Evolutionary conservation across 2,329 filamentous ascomycete species (phyloP).

Genomic region (Tetracladium maxilliforme): DNA sequence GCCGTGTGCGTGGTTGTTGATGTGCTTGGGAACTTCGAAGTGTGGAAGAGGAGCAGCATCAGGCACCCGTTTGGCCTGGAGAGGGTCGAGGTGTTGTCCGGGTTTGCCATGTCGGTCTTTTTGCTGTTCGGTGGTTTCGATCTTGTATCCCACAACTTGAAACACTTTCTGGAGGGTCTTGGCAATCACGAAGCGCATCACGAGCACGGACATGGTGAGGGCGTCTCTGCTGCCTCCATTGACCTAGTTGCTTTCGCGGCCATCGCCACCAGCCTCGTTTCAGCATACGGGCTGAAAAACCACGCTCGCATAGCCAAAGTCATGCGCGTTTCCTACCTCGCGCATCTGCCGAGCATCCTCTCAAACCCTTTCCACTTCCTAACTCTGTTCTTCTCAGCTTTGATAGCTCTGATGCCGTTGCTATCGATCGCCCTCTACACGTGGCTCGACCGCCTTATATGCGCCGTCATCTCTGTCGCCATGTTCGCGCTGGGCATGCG

Average conservation of each 20-base stretch:
- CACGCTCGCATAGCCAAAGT: conserved; percentile 84
- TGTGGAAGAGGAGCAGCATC: conserved; percentile 87
- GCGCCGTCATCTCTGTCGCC: conserved; percentile 63
- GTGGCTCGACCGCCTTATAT: conserved; percentile 73
- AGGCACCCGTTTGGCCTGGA: conserved; percentile 88
- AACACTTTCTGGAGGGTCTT: conserved; percentile 70
- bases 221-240: conserved; percentile 59
- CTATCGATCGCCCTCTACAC: conserved; percentile 68
- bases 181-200: conserved; percentile 63
- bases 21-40: conserved; percentile 90
- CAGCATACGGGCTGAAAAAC: conserved; percentile 76
- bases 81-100: conserved; percentile 82
- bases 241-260: conserved; percentile 72
- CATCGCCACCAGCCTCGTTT: conserved; percentile 70
- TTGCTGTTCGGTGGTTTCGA: conserved; percentile 97
- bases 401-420: conserved; percentile 70
- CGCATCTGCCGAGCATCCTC: conserved; percentile 69
- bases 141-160: conserved; percentile 82
- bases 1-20: conserved; percentile 86
- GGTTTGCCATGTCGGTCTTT: conserved; percentile 91
- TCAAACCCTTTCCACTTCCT: conserved; percentile 93
- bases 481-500: conserved; percentile 84
- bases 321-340: conserved; percentile 74
- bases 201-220: conserved; percentile 47
- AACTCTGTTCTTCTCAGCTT: conserved; percentile 70